Evolutionary conservation across 176 grass and related monocot genomes (phyloP).

Genomic region (Avena eriantha): DNA sequence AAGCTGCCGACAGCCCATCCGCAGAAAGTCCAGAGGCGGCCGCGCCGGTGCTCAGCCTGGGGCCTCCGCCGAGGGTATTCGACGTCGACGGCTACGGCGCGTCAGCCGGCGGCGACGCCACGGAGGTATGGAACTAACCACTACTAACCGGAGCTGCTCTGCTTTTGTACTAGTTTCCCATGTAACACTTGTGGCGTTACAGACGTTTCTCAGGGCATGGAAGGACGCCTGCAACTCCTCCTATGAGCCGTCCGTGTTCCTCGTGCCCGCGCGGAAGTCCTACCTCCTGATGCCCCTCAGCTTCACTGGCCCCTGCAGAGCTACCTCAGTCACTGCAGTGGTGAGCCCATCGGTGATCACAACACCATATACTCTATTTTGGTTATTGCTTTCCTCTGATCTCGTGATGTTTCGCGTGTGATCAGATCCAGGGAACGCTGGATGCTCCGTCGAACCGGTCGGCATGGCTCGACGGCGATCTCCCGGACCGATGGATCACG

Average conservation of each 20-base stretch:
- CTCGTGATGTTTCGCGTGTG: not conserved
- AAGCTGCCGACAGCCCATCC: constrained; percentile 21
- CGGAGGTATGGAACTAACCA: constrained; percentile 43
- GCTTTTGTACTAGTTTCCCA: not conserved
- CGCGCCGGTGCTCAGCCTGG: constrained; percentile 35
- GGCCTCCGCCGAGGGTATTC: constrained; percentile 40
- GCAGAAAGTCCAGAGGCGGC: not conserved
- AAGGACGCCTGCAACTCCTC: constrained; percentile 66
- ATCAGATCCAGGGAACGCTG: constrained; percentile 68
- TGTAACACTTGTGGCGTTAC: not conserved
- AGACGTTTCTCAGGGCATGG: constrained; percentile 80
- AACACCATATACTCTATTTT: too few species aligned
- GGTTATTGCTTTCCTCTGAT: too few species aligned
- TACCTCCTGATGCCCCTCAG: constrained; percentile 67
- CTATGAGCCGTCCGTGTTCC: constrained; percentile 26
- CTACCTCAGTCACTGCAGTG: constrained; percentile 52
- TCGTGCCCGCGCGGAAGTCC: constrained; percentile 44
- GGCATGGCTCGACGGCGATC: constrained; percentile 38
- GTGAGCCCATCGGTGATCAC: constrained; percentile 31
- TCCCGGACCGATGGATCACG: constrained; percentile 55
- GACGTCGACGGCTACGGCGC: constrained; percentile 61
- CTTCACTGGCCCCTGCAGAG: constrained; percentile 72
- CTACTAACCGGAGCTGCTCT: not conserved
- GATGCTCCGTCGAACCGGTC: constrained; percentile 70
- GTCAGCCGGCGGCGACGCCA: constrained; percentile 42